Evolutionary conservation across 2,329 filamentous ascomycete species (phyloP).

Genomic region (Pseudopithomyces maydicus): DNA sequence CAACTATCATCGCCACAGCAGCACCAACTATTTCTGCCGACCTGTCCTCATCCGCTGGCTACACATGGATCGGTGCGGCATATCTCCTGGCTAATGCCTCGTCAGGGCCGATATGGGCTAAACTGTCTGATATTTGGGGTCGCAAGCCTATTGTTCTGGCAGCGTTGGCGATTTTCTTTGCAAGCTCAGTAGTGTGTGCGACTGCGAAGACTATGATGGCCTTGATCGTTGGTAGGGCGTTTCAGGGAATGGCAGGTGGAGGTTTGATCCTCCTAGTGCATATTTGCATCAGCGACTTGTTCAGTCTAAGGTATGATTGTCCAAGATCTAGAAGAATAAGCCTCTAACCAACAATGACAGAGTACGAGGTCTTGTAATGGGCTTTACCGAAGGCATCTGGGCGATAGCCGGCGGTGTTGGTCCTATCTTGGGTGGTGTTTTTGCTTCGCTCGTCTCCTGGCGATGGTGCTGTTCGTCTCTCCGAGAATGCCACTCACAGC

Average conservation of each 20-base stretch:
- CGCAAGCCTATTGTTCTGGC: slow-evolving; percentile 59
- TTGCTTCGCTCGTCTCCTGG: slow-evolving; percentile 54
- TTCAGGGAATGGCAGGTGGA: slow-evolving; percentile 68
- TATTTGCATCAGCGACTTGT: slow-evolving; percentile 67
- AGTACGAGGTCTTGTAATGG: slow-evolving; percentile 56
- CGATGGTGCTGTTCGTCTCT: slow-evolving; percentile 54
- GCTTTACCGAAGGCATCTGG: slow-evolving; percentile 60
- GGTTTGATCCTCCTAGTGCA: slow-evolving; percentile 66
- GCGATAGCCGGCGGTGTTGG: slow-evolving; percentile 59
- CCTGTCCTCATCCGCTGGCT: slow-evolving; percentile 70
- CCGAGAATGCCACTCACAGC: not conserved
- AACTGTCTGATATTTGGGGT: slow-evolving; percentile 63
- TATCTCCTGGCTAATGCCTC: slow-evolving; percentile 74
- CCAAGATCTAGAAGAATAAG: not conserved
- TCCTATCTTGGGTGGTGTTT: slow-evolving; percentile 59
- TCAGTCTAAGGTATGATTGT: slow-evolving; percentile 55
- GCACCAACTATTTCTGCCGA: slow-evolving; percentile 68
- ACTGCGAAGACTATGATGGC: slow-evolving; percentile 62
- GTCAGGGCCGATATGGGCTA: slow-evolving; percentile 72
- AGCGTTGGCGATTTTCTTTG: slow-evolving; percentile 62
- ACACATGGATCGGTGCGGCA: slow-evolving; percentile 78
- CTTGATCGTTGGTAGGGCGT: slow-evolving; percentile 63
- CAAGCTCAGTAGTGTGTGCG: slow-evolving; percentile 65
- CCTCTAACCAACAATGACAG: slow-evolving; percentile 25
- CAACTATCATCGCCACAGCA: slow-evolving; percentile 69